These are phyloP conservation scores for Penicillium sp. DNA, from an alignment of 2,329 filamentous ascomycete species.

Conservation along the genomic window DNA sequence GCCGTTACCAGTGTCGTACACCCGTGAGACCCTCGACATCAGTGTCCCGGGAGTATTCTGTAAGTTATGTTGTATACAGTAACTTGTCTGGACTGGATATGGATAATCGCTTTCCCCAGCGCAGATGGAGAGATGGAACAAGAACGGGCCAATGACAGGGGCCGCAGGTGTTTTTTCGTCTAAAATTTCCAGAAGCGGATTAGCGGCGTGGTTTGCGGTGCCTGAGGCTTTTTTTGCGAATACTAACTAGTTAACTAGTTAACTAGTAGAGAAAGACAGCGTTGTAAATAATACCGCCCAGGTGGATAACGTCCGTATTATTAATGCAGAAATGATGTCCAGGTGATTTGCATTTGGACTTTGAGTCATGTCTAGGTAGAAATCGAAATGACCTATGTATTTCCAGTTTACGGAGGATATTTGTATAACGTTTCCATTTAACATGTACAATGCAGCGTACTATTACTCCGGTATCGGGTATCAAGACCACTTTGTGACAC, in stretches of 20 bases:
- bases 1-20: conserved; percentile 2
- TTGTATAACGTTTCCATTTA: neutral
- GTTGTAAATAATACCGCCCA: neutral
- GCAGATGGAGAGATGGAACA: neutral
- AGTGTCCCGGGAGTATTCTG: neutral
- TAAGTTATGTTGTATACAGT: neutral
- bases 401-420: neutral
- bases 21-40: neutral
- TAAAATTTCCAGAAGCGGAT: neutral
- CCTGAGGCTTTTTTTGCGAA: neutral
- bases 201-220: neutral
- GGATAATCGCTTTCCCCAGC: neutral
- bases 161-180: neutral
- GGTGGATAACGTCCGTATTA: neutral
- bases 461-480: neutral
- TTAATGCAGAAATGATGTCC: neutral
- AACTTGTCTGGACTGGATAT: neutral
- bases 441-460: neutral
- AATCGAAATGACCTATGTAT: neutral
- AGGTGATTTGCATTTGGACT: neutral
- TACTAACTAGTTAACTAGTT: too few relatives aligned
- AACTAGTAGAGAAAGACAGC: too few relatives aligned
- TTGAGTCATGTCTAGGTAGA: neutral
- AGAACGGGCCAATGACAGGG: neutral
- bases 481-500: neutral